Evolutionary conservation across 2,329 filamentous ascomycete genomes (phyloP).

Genomic region (Berkeleyomyces rouxiae): DNA sequence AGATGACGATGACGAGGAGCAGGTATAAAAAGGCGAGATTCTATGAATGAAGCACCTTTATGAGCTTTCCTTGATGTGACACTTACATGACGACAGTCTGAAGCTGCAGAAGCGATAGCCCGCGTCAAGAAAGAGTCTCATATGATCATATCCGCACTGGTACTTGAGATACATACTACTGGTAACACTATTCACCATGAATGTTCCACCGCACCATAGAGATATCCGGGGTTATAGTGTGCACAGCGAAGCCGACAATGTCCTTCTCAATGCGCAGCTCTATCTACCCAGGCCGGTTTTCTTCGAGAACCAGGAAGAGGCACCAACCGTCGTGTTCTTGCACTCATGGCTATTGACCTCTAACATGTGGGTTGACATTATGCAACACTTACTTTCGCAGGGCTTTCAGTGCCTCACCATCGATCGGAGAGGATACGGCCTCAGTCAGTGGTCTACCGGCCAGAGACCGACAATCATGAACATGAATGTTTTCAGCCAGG

Average conservation of each 20-base stretch:
- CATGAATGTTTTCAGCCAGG: background rate
- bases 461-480: background rate
- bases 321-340: constrained; percentile 6
- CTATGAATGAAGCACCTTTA: no score
- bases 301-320: background rate
- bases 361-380: background rate
- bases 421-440: constrained; percentile 1
- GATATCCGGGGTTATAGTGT: background rate
- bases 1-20: no score
- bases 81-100: no score
- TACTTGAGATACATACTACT: background rate
- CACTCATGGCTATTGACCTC: constrained; percentile 5
- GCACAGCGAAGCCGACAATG: background rate
- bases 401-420: constrained; percentile 1
- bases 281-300: background rate
- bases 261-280: background rate
- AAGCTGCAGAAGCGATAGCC: no score
- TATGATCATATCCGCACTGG: no score
- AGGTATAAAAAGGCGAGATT: no score
- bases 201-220: no score
- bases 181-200: background rate
- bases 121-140: no score
- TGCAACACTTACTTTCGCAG: background rate
- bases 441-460: background rate
- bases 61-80: no score